Evolutionary conservation across 345 rosid species (phyloP).

Genomic region (Corchorus olitorius): DNA sequence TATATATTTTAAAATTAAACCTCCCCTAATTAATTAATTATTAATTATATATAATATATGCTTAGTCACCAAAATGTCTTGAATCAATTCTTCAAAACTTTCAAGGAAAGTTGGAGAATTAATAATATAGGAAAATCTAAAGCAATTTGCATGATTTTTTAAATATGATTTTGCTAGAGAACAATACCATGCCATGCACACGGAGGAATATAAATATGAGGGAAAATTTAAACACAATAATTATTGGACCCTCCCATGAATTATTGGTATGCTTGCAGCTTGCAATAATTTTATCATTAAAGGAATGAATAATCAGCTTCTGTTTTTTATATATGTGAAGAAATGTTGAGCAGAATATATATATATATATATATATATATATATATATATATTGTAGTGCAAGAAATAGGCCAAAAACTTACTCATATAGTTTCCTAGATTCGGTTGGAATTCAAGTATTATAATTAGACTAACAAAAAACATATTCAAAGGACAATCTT

Average conservation of each 20-base stretch:
- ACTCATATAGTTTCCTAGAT: constrained; percentile 5
- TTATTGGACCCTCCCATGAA: neutral
- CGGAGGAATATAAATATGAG: neutral
- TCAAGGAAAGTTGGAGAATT: neutral
- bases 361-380: no score
- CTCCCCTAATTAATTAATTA: no score
- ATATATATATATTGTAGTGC: neutral
- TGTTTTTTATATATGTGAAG: neutral
- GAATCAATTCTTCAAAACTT: neutral
- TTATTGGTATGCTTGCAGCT: neutral
- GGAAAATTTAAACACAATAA: no score
- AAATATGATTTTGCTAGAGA: constrained; percentile 5
- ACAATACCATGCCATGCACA: constrained; percentile 42
- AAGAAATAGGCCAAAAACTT: neutral
- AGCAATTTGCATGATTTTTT: constrained; percentile 15
- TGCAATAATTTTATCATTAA: neutral
- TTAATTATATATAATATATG: no score
- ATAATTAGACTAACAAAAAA: constrained; percentile 12
- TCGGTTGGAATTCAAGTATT: constrained; percentile 23
- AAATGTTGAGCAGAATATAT: no score
- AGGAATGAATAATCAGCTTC: neutral
- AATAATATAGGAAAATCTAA: neutral
- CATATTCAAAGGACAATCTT: constrained; percentile 50
- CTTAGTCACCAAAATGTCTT: neutral
- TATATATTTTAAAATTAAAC: neutral